Base-by-base conservation (phyloP, 805 yeast genomes). In the Kodamaea restingae region DNA sequence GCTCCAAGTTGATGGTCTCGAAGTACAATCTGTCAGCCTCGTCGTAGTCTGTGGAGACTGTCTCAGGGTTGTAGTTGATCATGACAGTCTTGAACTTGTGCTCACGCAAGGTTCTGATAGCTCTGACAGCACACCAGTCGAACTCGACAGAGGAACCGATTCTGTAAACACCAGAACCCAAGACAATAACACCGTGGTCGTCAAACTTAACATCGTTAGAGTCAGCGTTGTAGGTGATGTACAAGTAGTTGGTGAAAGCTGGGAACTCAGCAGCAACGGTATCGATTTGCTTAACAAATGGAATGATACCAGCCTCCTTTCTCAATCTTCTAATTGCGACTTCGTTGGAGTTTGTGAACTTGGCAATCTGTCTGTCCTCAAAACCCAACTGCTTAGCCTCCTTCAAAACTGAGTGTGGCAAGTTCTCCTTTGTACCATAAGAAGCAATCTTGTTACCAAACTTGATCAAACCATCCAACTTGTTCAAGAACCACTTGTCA, bases 181-280 rank as follows among this genome's bases (percentile, higher is more conserved):
- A 73, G 31, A 91, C 98, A 85, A 91, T 86, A 37, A 85, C 83
- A 63, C 97, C 97, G 48, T 88, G 81, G 49, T 91, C 97, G 50
- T 88, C 81, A 58, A 91, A 93, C n/a, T 71, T 60, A 44, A 93
- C 79, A 66, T 91, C 98, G 50, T 84, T 82, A 25, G 84, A 67
- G 51, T 85, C 88, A 35, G 96, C 98, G 58, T 87, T 90, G 71
- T 93, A 91, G 27, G 98, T 93, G 66, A 87, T 78, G 73, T 93
- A 91, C 65, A 91, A 73, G 68, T 91, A 91, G 72, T 91, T 91
- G 54, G 98, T 91, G 69, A 63, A 76, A 35, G 97, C 96, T 38
- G 98, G 98, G 79, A 91, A 93, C 68, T 91, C 98, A 37, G 98
- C 98, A 37, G 98, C 98, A 51, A 91, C 95, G 20, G 98, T 91